These are phyloP conservation scores for Austroboletus rostrupii DNA, from an alignment of 1,284 basidiomycete species.

Conservation along the genomic window DNA sequence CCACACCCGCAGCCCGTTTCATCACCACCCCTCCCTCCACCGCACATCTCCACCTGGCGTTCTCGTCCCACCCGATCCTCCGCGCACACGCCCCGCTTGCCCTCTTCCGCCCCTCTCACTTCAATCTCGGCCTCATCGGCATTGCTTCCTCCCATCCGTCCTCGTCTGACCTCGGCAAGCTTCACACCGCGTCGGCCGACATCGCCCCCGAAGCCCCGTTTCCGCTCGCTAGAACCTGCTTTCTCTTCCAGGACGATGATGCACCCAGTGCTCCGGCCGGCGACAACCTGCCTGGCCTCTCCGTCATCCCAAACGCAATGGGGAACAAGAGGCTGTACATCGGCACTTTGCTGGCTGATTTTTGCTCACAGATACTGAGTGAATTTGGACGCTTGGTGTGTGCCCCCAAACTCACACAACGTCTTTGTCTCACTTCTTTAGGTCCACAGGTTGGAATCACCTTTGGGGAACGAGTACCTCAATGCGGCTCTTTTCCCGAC, in stretches of 20 bases:
- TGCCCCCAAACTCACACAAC: constrained; percentile 1
- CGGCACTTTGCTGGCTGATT: constrained; percentile 79
- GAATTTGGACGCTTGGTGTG: constrained; percentile 78
- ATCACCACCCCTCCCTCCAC: constrained; percentile 74
- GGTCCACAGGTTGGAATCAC: constrained; percentile 65
- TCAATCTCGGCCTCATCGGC: constrained; percentile 77
- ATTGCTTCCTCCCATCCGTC: constrained; percentile 63
- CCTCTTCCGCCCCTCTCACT: constrained; percentile 72
- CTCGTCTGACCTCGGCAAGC: constrained; percentile 58
- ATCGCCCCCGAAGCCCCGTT: constrained; percentile 65
- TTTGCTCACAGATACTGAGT: constrained; percentile 79
- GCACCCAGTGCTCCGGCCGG: constrained; percentile 52
- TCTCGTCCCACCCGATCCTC: constrained; percentile 65
- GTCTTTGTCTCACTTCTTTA: constrained; percentile 26
- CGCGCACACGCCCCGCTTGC: constrained; percentile 54
- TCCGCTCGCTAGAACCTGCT: constrained; percentile 72
- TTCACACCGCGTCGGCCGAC: constrained; percentile 57
- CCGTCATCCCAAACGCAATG: constrained; percentile 75
- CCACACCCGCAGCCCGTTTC: constrained; percentile 59
- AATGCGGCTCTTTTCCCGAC: constrained; percentile 61
- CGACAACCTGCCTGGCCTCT: constrained; percentile 57
- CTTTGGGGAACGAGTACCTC: constrained; percentile 71
- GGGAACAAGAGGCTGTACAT: constrained; percentile 79
- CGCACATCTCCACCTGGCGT: constrained; percentile 72
- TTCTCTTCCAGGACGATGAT: constrained; percentile 75